Percentiles rank a stretch among this genome's conserved stretches.
phyloP scores from a whole-genome alignment of 495 filamentous ascomycete genomes.

The Penicillium salamii region DNA sequence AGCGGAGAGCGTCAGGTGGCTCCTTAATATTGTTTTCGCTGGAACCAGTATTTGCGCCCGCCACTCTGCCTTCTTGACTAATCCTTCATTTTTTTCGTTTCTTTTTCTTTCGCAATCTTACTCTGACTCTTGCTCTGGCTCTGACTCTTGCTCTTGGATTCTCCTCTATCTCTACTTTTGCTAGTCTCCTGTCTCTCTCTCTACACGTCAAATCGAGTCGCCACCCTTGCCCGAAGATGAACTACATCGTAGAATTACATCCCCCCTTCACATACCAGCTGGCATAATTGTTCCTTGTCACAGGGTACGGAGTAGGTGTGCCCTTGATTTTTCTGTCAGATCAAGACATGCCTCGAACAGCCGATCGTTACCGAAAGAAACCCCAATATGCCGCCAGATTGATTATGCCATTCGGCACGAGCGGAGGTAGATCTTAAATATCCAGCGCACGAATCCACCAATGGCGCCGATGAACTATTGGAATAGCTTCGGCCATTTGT shows the following conservation, averaged over 20 bases:
- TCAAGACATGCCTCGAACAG: constrained; percentile 11
- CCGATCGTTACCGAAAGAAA: background rate
- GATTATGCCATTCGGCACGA: constrained; percentile 7
- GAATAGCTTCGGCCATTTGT: constrained; percentile 9
- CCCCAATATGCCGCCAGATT: background rate
- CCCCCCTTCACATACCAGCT: constrained; percentile 5
- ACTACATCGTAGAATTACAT: too few relatives aligned
- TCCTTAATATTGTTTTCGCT: constrained; percentile 30
- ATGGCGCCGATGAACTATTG: constrained; percentile 9
- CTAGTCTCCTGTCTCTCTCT: background rate
- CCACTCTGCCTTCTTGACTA: constrained; percentile 17
- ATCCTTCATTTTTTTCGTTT: background rate
- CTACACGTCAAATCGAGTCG: background rate
- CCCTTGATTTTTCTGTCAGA: constrained; percentile 10
- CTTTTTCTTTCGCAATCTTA: background rate
- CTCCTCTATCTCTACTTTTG: background rate
- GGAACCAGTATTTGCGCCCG: constrained; percentile 21
- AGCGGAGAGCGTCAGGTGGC: constrained; percentile 37
- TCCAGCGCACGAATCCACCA: constrained; percentile 8
- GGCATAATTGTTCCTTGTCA: constrained; percentile 5
- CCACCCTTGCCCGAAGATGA: too few relatives aligned
- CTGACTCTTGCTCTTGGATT: background rate
- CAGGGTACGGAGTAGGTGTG: background rate
- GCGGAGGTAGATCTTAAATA: constrained; percentile 14
- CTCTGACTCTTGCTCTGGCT: background rate